phyloP scores from a whole-genome alignment of 2,329 filamentous ascomycete species.

The Fragosphaeria purpurea region DNA sequence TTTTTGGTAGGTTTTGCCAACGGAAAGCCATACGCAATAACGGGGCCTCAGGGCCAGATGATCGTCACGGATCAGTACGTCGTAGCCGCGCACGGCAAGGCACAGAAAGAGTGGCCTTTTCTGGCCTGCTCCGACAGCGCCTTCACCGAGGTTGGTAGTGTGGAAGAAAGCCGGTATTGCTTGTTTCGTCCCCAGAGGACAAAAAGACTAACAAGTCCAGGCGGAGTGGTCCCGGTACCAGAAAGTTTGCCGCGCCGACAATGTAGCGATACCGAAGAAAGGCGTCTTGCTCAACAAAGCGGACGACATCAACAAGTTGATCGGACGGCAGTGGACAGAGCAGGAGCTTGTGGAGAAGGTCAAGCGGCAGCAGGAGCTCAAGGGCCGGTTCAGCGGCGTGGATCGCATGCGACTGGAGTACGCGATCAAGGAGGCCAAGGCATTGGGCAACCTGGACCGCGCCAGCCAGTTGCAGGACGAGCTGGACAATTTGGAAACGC shows the following conservation, averaged over 20 bases:
- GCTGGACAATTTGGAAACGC: slow-evolving; percentile 52
- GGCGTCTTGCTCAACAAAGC: slow-evolving; percentile 61
- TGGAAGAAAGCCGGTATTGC: too few relatives aligned
- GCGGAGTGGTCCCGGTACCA: slow-evolving; percentile 75
- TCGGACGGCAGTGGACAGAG: slow-evolving; percentile 74
- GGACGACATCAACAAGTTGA: slow-evolving; percentile 67
- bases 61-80: slow-evolving; percentile 84
- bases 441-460: slow-evolving; percentile 50
- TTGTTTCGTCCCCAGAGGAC: too few relatives aligned
- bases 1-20: slow-evolving; percentile 55
- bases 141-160: slow-evolving; percentile 62
- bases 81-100: slow-evolving; percentile 69
- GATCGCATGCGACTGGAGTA: slow-evolving; percentile 59
- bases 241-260: slow-evolving; percentile 61
- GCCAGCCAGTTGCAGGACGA: slow-evolving; percentile 46
- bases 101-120: slow-evolving; percentile 79
- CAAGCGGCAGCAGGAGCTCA: slow-evolving; percentile 56
- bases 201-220: slow-evolving; percentile 27
- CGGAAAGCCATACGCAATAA: slow-evolving; percentile 75
- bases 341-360: slow-evolving; percentile 74
- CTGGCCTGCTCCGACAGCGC: slow-evolving; percentile 76
- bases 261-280: slow-evolving; percentile 64
- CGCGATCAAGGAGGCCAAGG: slow-evolving; percentile 56
- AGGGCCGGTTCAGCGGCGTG: slow-evolving; percentile 54
- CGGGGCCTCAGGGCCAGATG: slow-evolving; percentile 59